Evolutionary conservation across 2,329 filamentous ascomycete species (phyloP), one percentile per base, ranked within the genome.

Genomic region (Colletotrichum musae): DNA sequence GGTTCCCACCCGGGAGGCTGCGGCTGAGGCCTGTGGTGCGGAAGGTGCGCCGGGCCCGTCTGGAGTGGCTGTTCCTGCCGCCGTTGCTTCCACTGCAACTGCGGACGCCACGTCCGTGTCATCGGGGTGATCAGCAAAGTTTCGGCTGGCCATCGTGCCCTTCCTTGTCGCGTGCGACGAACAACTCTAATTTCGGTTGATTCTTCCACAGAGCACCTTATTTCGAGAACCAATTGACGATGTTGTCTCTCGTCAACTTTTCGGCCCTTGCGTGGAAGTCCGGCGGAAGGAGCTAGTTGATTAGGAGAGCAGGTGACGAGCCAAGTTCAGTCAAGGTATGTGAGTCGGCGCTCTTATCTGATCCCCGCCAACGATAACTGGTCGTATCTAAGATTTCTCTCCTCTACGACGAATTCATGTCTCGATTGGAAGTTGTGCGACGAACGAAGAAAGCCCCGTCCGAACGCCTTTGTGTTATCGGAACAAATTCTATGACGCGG

Each of bases 231-330:
- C 5, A 9, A 32, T 32, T 32, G 28, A 32, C 28, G 9, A 9
- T 32, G 9, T 32, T 32, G 6, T 32, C 6, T 32, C 5, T 32
- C 28, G 28, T 9, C 28, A 32, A 7, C 7, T 32, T 9, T 32
- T 32, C 5, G 28, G 28, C 28, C 28, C 18, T 45, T 26, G 47
- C 24, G 48, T 61, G 61, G 62, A 18, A 50, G 54, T 69, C 54
- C 66, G 60, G 64, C 26, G 66, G 48, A 43, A 32, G 47, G 18
- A 32, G 65, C 36, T 58, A 63, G 21, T 52, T 57, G 45, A 18
- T 47, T 32, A 41, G 50, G 5, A 6, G 6, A 18, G 21, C 28
- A 41, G 28, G 26, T 50, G 48, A 59, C 51, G 61, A 50, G 3
- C 28, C 28, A 32, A 32, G 7, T 3, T 32, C 28, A 65, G 66